Percentiles rank a stretch among this genome's conserved stretches.
Conservation (phyloP, 2,329 filamentous ascomycete genomes). For the Acrodontium crateriforme region DNA sequence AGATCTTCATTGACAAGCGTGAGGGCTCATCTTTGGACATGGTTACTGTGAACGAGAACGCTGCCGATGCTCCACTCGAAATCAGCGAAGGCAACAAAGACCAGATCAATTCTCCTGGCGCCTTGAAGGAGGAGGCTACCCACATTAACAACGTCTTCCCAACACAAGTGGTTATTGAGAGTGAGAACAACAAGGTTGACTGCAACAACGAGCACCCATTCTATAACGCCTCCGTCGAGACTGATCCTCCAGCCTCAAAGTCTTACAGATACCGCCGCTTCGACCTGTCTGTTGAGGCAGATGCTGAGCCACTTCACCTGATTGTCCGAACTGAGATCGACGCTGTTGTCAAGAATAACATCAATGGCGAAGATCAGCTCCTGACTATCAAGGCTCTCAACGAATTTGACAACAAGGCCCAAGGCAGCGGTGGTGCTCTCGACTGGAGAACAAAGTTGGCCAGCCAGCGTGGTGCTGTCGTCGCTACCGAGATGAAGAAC, state of each 20-base stretch:
- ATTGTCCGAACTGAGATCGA: slow-evolving; percentile 92
- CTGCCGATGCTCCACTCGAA: slow-evolving; percentile 85
- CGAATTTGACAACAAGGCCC: slow-evolving; percentile 97
- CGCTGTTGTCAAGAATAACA: slow-evolving; percentile 87
- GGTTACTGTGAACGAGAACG: slow-evolving; percentile 98
- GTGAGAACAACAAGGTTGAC: slow-evolving; percentile 59
- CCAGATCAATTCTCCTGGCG: slow-evolving; percentile 80
- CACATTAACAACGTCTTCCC: slow-evolving; percentile 99
- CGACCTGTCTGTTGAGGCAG: slow-evolving; percentile 78
- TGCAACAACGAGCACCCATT: slow-evolving; percentile 91
- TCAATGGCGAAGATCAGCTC: slow-evolving; percentile 81
- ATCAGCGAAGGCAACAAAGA: slow-evolving; percentile 87
- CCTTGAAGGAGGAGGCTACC: slow-evolving; percentile 90
- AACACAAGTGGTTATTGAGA: slow-evolving; percentile 85
- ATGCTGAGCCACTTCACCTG: slow-evolving; percentile 85
- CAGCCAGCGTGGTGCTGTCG: slow-evolving; percentile 87
- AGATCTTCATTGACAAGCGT: slow-evolving; percentile 98
- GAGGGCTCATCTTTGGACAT: slow-evolving; percentile 90
- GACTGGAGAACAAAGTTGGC: slow-evolving; percentile 96
- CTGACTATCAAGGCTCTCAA: slow-evolving; percentile 92
- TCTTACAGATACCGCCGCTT: slow-evolving; percentile 97
- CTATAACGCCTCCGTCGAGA: slow-evolving; percentile 88
- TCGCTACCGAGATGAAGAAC: slow-evolving; percentile 99
- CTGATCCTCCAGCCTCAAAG: slow-evolving; percentile 87
- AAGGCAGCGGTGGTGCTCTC: slow-evolving; percentile 83